Evolutionary conservation across 805 yeast species (phyloP).

Genomic region (Starmera quercuum): DNA sequence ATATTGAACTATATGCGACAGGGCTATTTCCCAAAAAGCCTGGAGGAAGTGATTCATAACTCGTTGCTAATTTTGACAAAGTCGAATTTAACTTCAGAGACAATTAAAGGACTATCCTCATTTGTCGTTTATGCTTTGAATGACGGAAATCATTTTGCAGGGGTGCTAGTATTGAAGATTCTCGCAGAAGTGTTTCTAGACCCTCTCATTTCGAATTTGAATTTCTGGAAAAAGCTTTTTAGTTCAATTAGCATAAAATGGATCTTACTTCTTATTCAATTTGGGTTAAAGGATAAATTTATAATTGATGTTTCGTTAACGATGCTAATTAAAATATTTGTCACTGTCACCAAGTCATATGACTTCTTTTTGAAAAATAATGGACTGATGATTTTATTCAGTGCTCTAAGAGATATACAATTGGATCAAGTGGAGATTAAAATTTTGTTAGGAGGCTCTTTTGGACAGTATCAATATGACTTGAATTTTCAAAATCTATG

Average conservation of each 20-base stretch:
- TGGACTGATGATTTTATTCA: slow-evolving; percentile 43
- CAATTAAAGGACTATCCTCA: slow-evolving; percentile 42
- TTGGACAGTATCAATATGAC: slow-evolving; percentile 32
- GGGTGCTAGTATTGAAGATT: slow-evolving; percentile 23
- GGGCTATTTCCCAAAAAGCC: slow-evolving; percentile 26
- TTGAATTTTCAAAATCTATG: slow-evolving; percentile 12
- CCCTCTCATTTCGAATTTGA: slow-evolving; percentile 30
- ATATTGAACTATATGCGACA: slow-evolving; percentile 20
- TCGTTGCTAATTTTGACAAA: slow-evolving; percentile 33
- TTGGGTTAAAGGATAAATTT: slow-evolving; percentile 22
- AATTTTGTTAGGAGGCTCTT: slow-evolving; percentile 35
- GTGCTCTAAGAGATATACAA: slow-evolving; percentile 36
- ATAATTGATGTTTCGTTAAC: slow-evolving; percentile 24
- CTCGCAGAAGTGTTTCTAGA: slow-evolving; percentile 24
- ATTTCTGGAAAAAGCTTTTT: slow-evolving; percentile 38
- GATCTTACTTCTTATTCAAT: slow-evolving; percentile 47
- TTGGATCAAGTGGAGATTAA: slow-evolving; percentile 24
- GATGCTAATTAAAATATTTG: slow-evolving; percentile 44
- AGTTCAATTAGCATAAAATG: slow-evolving; percentile 59
- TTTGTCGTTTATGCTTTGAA: slow-evolving; percentile 43
- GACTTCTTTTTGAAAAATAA: slow-evolving; percentile 41
- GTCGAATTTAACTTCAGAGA: slow-evolving; percentile 45
- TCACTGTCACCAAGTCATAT: slow-evolving; percentile 38
- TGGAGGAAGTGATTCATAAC: slow-evolving; percentile 29
- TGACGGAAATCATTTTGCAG: slow-evolving; percentile 19